These are phyloP conservation scores for Colletotrichum sp. DNA, from an alignment of 2,329 filamentous ascomycete species.

Conservation along the genomic window DNA sequence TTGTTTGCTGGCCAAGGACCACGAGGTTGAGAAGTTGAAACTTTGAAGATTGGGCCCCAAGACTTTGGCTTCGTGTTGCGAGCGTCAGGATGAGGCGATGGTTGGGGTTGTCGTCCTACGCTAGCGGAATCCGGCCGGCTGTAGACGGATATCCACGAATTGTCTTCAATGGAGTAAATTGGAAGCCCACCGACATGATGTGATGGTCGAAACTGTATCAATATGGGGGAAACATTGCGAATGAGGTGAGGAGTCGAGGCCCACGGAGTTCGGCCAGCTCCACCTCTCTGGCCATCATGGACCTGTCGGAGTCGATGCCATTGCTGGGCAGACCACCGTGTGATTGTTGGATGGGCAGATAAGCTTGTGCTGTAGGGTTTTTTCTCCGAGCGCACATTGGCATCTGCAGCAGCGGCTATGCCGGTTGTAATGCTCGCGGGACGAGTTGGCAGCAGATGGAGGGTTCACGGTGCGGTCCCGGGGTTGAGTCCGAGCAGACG, in stretches of 20 bases:
- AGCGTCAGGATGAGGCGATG: background rate
- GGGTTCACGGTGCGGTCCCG: background rate
- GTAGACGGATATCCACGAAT: conserved; percentile 8
- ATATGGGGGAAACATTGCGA: background rate
- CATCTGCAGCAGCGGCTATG: conserved; percentile 14
- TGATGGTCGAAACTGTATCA: background rate
- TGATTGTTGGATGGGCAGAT: conserved; percentile 13
- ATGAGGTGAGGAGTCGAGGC: background rate
- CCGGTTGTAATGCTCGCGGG: background rate
- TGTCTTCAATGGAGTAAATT: background rate
- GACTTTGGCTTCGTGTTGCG: background rate
- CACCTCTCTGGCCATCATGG: background rate
- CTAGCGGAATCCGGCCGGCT: background rate
- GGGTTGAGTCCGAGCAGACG: background rate
- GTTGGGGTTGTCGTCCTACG: background rate
- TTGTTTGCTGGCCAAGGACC: background rate
- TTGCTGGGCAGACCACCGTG: background rate
- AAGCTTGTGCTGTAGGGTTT: background rate
- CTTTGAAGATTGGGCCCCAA: background rate
- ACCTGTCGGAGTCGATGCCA: conserved; percentile 16
- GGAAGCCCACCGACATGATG: background rate
- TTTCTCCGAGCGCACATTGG: conserved; percentile 13
- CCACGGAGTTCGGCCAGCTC: background rate
- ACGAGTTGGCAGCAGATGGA: background rate
- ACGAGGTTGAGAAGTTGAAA: background rate